Evolutionary conservation across 2,329 filamentous ascomycete species (phyloP).

Genomic region (Penicillium sp.): DNA sequence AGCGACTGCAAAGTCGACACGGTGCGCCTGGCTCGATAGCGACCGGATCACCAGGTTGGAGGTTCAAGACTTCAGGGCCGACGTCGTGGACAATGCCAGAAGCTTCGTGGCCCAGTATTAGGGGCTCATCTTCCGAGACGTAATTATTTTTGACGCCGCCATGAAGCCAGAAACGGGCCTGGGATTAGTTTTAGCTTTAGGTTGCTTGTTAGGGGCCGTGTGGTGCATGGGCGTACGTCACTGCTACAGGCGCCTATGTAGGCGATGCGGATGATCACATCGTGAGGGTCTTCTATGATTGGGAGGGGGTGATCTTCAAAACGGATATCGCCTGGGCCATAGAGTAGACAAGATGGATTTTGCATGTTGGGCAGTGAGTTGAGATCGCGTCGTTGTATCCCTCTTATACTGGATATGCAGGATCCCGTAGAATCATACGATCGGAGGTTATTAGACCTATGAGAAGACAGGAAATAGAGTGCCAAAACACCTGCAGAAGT

Average conservation of each 20-base stretch:
- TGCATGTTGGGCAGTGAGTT: slow-evolving; percentile 9
- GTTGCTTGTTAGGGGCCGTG: not conserved
- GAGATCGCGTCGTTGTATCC: not conserved
- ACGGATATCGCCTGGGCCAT: slow-evolving; percentile 38
- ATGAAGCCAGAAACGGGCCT: slow-evolving; percentile 44
- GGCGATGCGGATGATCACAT: slow-evolving; percentile 47
- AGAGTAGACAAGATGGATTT: slow-evolving; percentile 47
- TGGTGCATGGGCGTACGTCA: slow-evolving; percentile 26
- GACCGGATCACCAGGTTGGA: slow-evolving; percentile 34
- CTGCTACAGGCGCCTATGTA: slow-evolving; percentile 48
- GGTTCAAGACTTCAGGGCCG: slow-evolving; percentile 25
- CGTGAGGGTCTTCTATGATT: slow-evolving; percentile 33
- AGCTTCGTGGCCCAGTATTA: slow-evolving; percentile 40
- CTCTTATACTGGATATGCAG: not conserved
- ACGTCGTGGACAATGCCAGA: slow-evolving; percentile 32
- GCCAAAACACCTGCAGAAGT: not conserved
- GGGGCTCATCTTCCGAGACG: slow-evolving; percentile 25
- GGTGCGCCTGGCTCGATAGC: slow-evolving; percentile 41
- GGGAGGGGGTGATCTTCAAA: slow-evolving; percentile 42
- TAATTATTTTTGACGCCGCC: slow-evolving; percentile 33
- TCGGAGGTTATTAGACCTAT: not conserved
- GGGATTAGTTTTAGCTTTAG: not conserved
- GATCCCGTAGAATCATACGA: not conserved
- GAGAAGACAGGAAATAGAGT: not conserved
- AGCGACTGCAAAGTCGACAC: slow-evolving; percentile 38